These are phyloP conservation scores for Acanthamoeba culbertsoni DNA, from an alignment of 208 protist species.

Conservation along the genomic window DNA sequence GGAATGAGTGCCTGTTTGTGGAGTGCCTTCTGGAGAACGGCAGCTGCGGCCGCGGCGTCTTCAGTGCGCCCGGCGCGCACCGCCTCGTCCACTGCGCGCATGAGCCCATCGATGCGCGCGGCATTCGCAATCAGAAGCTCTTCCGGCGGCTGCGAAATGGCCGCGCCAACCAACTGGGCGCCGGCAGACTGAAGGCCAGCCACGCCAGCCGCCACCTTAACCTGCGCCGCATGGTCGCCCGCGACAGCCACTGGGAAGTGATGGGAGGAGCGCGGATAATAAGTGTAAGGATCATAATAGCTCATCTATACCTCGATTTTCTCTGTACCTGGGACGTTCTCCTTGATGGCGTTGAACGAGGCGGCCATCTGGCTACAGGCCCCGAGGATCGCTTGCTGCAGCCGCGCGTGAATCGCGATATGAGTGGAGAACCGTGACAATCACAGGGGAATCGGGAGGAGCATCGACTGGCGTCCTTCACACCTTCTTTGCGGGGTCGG, in stretches of 20 bases:
- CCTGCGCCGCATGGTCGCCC: neutral
- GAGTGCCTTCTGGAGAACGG: neutral
- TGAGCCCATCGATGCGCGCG: neutral
- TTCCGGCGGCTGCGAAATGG: neutral
- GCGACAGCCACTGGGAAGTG: neutral
- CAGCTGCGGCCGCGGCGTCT: neutral
- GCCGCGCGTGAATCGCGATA: neutral
- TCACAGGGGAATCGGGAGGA: neutral
- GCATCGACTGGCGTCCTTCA: neutral
- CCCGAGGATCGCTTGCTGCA: neutral
- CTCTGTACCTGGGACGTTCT: neutral
- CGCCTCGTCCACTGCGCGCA: neutral
- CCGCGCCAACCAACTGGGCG: neutral
- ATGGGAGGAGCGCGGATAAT: neutral
- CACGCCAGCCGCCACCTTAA: neutral
- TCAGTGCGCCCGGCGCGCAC: neutral
- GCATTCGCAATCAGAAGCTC: neutral
- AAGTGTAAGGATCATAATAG: neutral
- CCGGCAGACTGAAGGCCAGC: neutral
- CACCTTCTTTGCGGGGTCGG: neutral
- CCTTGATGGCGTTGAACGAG: constrained; percentile 14
- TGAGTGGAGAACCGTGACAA: neutral
- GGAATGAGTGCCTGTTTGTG: neutral
- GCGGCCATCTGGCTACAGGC: neutral
- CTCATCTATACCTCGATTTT: neutral